Evolutionary conservation across 768 basidiomycete species (phyloP), one percentile per base, ranked within the genome.

Genomic region (Phlebiopsis flavidoalba): DNA sequence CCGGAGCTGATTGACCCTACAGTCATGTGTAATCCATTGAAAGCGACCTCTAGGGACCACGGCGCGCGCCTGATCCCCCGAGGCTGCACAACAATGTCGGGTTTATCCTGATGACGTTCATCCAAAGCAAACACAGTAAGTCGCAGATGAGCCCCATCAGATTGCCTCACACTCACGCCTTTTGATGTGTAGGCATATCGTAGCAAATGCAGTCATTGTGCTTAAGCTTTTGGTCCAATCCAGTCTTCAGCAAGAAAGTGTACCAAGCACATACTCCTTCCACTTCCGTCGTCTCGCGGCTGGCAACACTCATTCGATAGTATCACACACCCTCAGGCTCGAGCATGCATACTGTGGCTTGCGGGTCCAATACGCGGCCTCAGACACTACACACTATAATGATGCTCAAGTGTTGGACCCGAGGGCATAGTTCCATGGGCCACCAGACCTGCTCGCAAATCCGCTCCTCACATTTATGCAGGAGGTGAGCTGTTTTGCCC

Each of bases 281-380:
- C 0, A 70, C 88, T 10, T 75, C 78, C 8, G 89, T 96, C 63
- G 87, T 96, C n/a, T 81, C 86, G 3, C 83, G 85, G 37, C 83
- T 98, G 6, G 92, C 93, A n/a, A 0, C 79, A 83, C 53, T 81
- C 83, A 35, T 81, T 96, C 50, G 91, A 93, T 52, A 87, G 86
- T 55, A 91, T 98, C 54, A 81, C 77, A 7, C 91, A 95, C 66
- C 78, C 87, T 1, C 82, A 86, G 66, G 94, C 95, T 1, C 78
- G 92, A 33, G 93, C 95, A 0, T 94, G 91, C 65, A 86, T 98
- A 0, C 75, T 93, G 24, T 97, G 96, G 94, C 83, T 98, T 0
- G 93, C 94, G 0, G 95, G 96, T n/a, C 0, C 93, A 97, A 71
- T 93, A 93, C 69, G 83, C 89, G 17, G 79, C 79, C 14, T 81